These are phyloP conservation scores for Hypholoma sublateritium DNA, from an alignment of 768 basidiomycete genomes.

Conservation along the genomic window DNA sequence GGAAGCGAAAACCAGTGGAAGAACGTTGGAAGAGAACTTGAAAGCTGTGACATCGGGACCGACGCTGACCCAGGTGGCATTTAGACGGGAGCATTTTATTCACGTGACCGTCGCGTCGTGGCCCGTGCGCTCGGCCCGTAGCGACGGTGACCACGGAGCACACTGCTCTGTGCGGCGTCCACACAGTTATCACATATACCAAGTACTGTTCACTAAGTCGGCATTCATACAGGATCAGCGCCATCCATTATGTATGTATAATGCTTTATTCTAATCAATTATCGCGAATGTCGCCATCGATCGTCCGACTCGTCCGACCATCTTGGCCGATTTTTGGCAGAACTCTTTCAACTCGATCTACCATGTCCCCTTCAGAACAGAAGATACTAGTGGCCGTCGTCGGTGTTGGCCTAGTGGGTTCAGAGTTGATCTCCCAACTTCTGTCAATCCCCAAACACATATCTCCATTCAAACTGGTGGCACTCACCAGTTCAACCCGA, in stretches of 20 bases:
- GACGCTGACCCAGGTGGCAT: no score
- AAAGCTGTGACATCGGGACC: no score
- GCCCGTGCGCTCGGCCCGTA: no score
- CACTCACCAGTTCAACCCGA: conserved; percentile 66
- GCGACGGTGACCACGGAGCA: no score
- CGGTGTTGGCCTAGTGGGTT: conserved; percentile 92
- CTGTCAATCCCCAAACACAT: conserved; percentile 56
- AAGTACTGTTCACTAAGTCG: no score
- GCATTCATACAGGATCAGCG: no score
- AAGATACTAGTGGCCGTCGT: conserved; percentile 70
- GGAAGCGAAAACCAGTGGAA: no score
- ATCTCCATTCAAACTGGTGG: conserved; percentile 62
- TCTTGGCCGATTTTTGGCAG: neutral
- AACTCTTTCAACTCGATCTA: conserved; percentile 5
- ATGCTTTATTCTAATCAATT: neutral
- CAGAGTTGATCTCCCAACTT: conserved; percentile 83
- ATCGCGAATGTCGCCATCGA: conserved; percentile 3
- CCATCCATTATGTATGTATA: neutral
- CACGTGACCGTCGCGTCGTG: no score
- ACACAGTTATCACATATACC: no score
- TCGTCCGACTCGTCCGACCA: neutral
- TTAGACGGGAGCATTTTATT: no score
- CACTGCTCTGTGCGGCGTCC: no score
- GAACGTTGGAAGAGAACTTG: no score
- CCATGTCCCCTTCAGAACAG: conserved; percentile 23